Base-by-base conservation (phyloP, 257 asterid genomes). In the Solanum medicagineum region DNA sequence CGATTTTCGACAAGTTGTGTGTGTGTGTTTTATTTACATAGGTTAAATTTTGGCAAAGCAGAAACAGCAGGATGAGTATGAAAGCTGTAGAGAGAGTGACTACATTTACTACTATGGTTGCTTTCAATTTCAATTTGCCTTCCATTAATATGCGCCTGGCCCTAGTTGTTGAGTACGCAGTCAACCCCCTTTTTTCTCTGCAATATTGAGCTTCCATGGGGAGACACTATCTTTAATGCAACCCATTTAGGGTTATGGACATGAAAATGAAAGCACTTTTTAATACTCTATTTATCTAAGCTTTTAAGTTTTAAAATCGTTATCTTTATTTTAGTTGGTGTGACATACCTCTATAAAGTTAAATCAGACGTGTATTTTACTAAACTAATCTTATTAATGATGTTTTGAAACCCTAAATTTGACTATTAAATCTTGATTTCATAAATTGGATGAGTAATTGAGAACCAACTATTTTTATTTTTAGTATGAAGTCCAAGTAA, bases 161-260 rank as follows among this genome's bases (percentile, higher is more conserved):
- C 82, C 60, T 75, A 49, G 83, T 77, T 86, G 91, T 91, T 86
- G 93, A 88, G 79, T 85, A 87, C 75, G 86, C 93, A 91, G 96
- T 93, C 95, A 93, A 92, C 94, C 91, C 93, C 89, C 90, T 85
- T 62, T 75, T 81, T 40, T 17, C 89, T 88, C 63, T 51, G 84
- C 86, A 57, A 49, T 86, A 85, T 86, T 77, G 86, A 57, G 62
- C 85, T 87, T 89, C 86, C 86, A 62, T 81, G 62, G 68, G 87
- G 90, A 84, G 87, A 87, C 91, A 87, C 19, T 70, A 80, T 68
- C 90, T 89, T 94, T 90, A 94, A 89, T 94, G 97, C 94, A 26
- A 81, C 15, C 86, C 24, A 66, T 69, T 85, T 86, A 87, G 88
- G 91, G 91, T 89, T 86, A 55, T 53, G 63, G 63, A 77, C 83